Percentiles rank a stretch among this genome's conserved stretches.
phyloP scores from a whole-genome alignment of 2,329 filamentous ascomycete genomes.

The Dactylonectria macrodidyma region DNA sequence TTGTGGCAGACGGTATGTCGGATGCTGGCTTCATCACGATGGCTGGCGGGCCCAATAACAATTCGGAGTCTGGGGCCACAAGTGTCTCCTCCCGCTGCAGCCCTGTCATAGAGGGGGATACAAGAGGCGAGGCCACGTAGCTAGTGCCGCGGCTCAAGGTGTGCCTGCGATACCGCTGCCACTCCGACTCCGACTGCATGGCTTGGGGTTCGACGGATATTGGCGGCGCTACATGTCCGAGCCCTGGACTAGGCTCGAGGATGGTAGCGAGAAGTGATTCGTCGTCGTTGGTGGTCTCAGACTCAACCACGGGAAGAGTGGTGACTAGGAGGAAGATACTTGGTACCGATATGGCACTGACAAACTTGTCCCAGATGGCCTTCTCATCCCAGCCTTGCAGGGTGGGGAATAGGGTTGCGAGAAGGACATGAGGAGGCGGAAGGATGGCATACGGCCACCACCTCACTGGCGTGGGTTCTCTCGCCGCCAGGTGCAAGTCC shows the following conservation, averaged over 20 bases:
- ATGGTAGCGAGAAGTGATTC: slow-evolving; percentile 44
- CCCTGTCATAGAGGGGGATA: slow-evolving; percentile 38
- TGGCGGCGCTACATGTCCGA: slow-evolving; percentile 52
- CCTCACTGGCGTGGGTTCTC: slow-evolving; percentile 63
- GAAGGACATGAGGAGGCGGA: slow-evolving; percentile 79
- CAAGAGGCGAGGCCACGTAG: slow-evolving; percentile 32
- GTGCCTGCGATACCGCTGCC: slow-evolving; percentile 71
- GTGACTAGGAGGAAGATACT: slow-evolving; percentile 92
- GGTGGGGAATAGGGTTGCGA: slow-evolving; percentile 88
- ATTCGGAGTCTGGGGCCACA: slow-evolving; percentile 26
- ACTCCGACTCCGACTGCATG: slow-evolving; percentile 66
- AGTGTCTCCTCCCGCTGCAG: slow-evolving; percentile 42
- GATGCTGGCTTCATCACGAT: slow-evolving; percentile 51
- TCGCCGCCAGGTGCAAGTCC: slow-evolving; percentile 57
- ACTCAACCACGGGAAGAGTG: slow-evolving; percentile 92
- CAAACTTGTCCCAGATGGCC: slow-evolving; percentile 84
- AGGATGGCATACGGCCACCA: slow-evolving; percentile 89
- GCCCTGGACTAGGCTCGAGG: slow-evolving; percentile 47
- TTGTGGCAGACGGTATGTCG: slow-evolving; percentile 50
- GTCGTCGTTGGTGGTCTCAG: slow-evolving; percentile 66
- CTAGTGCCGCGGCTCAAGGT: slow-evolving; percentile 53
- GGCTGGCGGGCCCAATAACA: slow-evolving; percentile 43
- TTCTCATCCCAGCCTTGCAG: slow-evolving; percentile 87
- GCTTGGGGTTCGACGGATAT: slow-evolving; percentile 53
- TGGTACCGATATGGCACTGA: slow-evolving; percentile 88